Conservation (phyloP, 2,329 filamentous ascomycete genomes). For the Septoria linicola region DNA sequence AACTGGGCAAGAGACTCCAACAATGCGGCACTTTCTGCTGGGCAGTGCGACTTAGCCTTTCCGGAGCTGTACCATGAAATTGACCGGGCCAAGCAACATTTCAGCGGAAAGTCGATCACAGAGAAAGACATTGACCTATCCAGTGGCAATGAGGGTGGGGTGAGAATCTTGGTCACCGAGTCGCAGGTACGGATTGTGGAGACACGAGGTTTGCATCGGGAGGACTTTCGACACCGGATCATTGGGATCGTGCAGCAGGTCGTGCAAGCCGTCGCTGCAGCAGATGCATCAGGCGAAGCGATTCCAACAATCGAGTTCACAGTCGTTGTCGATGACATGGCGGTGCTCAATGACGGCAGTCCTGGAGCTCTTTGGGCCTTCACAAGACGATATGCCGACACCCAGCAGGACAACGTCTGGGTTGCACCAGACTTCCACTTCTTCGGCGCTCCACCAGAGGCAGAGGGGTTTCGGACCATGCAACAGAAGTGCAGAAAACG, state of each 20-base stretch:
- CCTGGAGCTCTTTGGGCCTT: constrained; percentile 20
- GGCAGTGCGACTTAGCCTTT: too few species aligned
- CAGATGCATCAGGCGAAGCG: constrained; percentile 21
- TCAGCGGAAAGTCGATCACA: constrained; percentile 15
- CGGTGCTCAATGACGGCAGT: constrained; percentile 15
- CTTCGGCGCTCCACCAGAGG: constrained; percentile 22
- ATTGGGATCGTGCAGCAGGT: constrained; percentile 35
- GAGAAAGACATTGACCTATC: constrained; percentile 18
- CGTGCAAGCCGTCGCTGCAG: constrained; percentile 22
- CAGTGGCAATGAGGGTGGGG: constrained; percentile 43
- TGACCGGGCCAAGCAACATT: too few species aligned
- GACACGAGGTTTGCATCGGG: constrained; percentile 27
- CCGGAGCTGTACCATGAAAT: too few species aligned
- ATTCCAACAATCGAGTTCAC: constrained; percentile 27
- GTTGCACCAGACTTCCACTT: constrained; percentile 28
- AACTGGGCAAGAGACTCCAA: too few species aligned
- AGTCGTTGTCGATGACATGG: constrained; percentile 25
- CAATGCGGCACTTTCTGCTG: too few species aligned
- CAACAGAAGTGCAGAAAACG: constrained; percentile 25
- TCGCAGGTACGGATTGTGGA: constrained; percentile 25
- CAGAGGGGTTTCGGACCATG: constrained; percentile 24
- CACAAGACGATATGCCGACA: constrained; percentile 19
- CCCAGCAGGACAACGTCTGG: constrained; percentile 27
- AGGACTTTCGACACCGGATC: constrained; percentile 29
- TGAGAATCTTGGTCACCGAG: constrained; percentile 23